Base-by-base conservation (phyloP, 2,329 filamentous ascomycete species). In the Gaeumannomyces sp. region DNA sequence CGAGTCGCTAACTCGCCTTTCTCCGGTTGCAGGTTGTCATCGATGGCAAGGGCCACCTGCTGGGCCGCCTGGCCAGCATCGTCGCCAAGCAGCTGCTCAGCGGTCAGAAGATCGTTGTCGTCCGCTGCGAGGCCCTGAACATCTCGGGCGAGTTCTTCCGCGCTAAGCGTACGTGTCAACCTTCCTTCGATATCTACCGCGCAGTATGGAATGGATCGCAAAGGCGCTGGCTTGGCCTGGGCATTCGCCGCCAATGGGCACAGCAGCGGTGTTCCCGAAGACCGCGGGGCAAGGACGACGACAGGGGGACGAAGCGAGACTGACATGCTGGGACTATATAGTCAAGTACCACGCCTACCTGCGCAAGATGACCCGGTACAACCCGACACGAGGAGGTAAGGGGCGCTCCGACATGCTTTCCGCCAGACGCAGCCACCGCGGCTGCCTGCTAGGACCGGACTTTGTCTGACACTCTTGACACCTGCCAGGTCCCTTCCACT, bases 141-240 rank as follows among this genome's bases (percentile, higher is more conserved):
- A 99, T 99, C 88, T 99, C 95, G 74, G 95, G 95, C 85, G 95
- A 98, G 87, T 99, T 99, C 92, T 99, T 99, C 91, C 93, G 95
- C 82, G 89, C 94, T 75, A 99, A 99, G 91, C 91, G 95, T 99
- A 97, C 83, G 94, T 97, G 68, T 70, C 67, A 64, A 53, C 45
- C 22, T 19, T 45, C 4, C 60, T 64, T 68, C 31, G 62, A 33
- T 59, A 31, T 33, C 28, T 25, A 50, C 60, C 56, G 27, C 14
- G 53, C 27, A n/a, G 29, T 29, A 35, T n/a, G 31, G 19, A 22
- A 31, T 28, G 16, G 19, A 19, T 56, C 35, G 25, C 27, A 19
- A 11, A 19, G 60, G 60, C 27, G n/a, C 27, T 33, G 28, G 29
- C 19, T 25, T 45, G 6, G 11, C 1, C 25, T 19, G 53, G 27